phyloP scores from a whole-genome alignment of 352 stramenopile species.

The Phytophthora chlamydospora region DNA sequence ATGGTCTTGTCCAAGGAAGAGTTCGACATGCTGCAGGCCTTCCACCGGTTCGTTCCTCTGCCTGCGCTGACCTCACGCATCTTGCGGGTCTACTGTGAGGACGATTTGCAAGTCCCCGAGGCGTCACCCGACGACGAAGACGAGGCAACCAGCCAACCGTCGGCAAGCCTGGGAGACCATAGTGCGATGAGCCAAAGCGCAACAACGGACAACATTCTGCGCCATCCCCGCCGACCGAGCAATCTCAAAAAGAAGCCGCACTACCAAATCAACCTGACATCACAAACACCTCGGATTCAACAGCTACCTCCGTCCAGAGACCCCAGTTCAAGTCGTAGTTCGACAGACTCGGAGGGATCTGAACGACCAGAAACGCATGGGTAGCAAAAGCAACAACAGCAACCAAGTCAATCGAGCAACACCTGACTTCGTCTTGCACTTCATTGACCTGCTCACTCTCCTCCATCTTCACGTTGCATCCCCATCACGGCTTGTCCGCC shows the following conservation, averaged over 20 bases:
- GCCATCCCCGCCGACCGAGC: constrained; percentile 42
- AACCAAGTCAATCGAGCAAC: constrained; percentile 3
- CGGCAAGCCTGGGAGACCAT: not conserved
- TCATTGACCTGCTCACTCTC: constrained; percentile 2
- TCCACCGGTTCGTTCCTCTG: constrained; percentile 62
- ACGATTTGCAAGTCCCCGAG: constrained; percentile 56
- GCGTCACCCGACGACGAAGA: constrained; percentile 13
- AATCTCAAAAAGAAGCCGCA: constrained; percentile 47
- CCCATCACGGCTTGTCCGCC: constrained; percentile 24
- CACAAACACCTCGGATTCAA: constrained; percentile 25
- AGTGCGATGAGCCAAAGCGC: not conserved
- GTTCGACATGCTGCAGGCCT: constrained; percentile 59
- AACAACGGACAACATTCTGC: constrained; percentile 35
- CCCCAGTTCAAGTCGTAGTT: constrained; percentile 11
- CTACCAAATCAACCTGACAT: constrained; percentile 49
- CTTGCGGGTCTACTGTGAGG: constrained; percentile 56
- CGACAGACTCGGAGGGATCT: constrained; percentile 18
- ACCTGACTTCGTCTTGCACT: not conserved
- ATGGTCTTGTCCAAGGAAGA: constrained; percentile 59
- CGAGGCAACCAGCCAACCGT: not conserved
- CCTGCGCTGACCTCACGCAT: constrained; percentile 59
- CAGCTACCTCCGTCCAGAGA: not conserved
- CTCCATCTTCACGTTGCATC: not conserved
- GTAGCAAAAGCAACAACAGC: constrained; percentile 8
- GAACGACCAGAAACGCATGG: constrained; percentile 22